Evolutionary conservation across 139 green algal genomes (phyloP), one percentile per base, ranked within the genome.

Genomic region (Tetraselmis striata): DNA sequence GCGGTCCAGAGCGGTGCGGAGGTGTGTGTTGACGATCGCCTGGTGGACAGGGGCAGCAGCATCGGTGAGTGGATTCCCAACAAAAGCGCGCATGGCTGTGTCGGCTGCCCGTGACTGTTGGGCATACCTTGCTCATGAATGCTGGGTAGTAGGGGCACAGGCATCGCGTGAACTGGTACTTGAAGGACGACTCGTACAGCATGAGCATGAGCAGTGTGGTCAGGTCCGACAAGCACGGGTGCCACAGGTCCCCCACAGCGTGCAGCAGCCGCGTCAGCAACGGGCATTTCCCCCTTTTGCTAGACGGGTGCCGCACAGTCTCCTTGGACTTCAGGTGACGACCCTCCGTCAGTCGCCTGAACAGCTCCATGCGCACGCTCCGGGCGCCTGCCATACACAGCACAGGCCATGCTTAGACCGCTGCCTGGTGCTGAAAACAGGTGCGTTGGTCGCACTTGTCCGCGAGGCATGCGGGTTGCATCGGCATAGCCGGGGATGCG

Each of bases 201-300:
- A 93, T 83, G 75, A 92, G 86, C 59, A 93, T 84, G 30, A 92
- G 76, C 31, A 93, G 79, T 23, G 87, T 89, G 30, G 88, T 87
- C 26, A 85, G 30, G 76, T 87, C 78, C 28, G 84, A 80, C 28
- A 82, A 45, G 1, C 76, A 45, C 26, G 29, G 30, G 0, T 80
- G 59, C 2, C n/a, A 75, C 78, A 86, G 76, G 0, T 0, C 11
- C 29, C 45, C 77, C 31, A 89, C 80, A n/a, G 28, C 28, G 28
- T 80, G 79, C 83, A 84, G 31, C 81, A 82, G 81, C 24, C 86
- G 83, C 0, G 77, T 81, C 11, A 85, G 78, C 58, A 85, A 59
- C 31, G 28, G 81, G 84, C 77, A 77, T 59, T 77, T 83, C 74
- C 76, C 83, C 32, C 77, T 75, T 1, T 59, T 30, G 77, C 31